These are phyloP conservation scores for Ciborinia camelliae DNA, from an alignment of 2,329 filamentous ascomycete species.

Conservation along the genomic window DNA sequence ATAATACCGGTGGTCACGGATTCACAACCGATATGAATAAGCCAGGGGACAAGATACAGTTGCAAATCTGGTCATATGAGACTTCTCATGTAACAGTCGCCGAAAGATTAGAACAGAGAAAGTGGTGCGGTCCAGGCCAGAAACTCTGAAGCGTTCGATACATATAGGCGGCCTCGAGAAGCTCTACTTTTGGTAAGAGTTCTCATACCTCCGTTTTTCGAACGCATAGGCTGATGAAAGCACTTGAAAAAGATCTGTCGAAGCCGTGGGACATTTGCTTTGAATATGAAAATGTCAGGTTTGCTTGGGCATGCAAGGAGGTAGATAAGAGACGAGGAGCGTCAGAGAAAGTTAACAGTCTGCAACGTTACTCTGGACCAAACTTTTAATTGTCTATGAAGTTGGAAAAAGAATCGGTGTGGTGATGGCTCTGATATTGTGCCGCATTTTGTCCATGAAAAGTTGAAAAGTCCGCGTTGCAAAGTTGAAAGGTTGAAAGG, in stretches of 20 bases:
- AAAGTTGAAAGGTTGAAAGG: no score
- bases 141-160: background rate
- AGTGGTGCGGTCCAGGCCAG: background rate
- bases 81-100: slow-evolving; percentile 13
- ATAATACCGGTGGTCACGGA: slow-evolving; percentile 11
- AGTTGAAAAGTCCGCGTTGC: no score
- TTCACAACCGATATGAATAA: slow-evolving; percentile 2
- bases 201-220: background rate
- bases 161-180: background rate
- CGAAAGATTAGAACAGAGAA: slow-evolving; percentile 13
- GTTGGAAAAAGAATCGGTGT: no score
- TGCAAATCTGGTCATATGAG: slow-evolving; percentile 2
- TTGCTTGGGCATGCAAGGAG: no score
- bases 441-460: no score
- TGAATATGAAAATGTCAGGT: background rate
- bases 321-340: background rate
- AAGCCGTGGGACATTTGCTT: background rate
- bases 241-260: background rate
- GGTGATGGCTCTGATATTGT: background rate
- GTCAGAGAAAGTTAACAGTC: background rate
- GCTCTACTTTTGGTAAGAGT: background rate
- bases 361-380: no score
- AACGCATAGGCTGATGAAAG: background rate
- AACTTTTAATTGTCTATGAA: no score
- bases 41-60: background rate